Evolutionary conservation across 257 asterid genomes (phyloP), one percentile per base, ranked within the genome.

Genomic region (Nyctanthes arbortristis): DNA sequence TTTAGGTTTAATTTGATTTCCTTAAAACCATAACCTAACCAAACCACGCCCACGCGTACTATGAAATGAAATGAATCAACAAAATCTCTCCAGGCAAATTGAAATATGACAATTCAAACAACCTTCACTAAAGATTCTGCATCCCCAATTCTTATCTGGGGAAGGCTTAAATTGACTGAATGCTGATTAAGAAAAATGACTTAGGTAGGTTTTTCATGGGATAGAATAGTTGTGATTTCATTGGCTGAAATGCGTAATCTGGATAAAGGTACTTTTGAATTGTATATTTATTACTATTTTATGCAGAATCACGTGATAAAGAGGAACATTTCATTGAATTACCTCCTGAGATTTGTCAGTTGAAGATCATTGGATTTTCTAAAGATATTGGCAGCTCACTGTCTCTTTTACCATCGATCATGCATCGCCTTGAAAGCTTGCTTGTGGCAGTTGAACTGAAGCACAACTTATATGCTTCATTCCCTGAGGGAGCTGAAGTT

Each of bases 381-480:
- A 94, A 89, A 81, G 99, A 89, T 66, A 82, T 94, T 71, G 99
- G 97, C 76, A 94, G 99, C 75, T 86, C 97, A 65, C 77, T 91
- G 79, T 91, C 97, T 57, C 78, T 94, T 77, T 81, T 94, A 72
- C 99, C 99, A 59, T 94, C 99, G 47, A 74, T 94, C 74, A 86
- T 94, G 96, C 90, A 85, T 76, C 95, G 96, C 49, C 90, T 94
- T 67, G 99, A 94, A 84, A 88, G 84, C 84, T 75, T 84, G 72
- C 93, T 94, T 67, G 96, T 94, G 60, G 97, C 97, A 76, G 78
- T 85, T 64, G 99, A 94, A 73, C 77, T 94, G 72, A 94, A 79
- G 85, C 78, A 84, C 36, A 84, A 58, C 72, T 75, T 94, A 62
- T 83, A 81, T 66, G 88, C 85, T 65, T 85, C 99, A 68, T 87